phyloP scores from a whole-genome alignment of 306 rosid species.

The Trifolium pratense region DNA sequence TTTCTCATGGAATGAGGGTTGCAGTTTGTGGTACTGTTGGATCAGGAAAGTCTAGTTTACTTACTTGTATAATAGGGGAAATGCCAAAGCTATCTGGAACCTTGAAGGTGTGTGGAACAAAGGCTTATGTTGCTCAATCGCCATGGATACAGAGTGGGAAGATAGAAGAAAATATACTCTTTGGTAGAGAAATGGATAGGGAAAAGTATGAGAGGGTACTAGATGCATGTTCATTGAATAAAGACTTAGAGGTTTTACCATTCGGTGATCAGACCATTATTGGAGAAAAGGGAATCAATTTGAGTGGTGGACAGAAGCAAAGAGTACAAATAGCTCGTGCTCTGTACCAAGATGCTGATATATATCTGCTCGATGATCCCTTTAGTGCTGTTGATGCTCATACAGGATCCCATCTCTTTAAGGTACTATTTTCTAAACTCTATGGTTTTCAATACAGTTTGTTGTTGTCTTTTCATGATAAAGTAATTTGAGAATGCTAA shows the following conservation, averaged over 20 bases:
- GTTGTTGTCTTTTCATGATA: not conserved
- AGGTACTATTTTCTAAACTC: conserved; percentile 48
- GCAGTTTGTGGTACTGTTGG: conserved; percentile 94
- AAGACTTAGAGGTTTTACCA: conserved; percentile 74
- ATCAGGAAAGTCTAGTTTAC: conserved; percentile 89
- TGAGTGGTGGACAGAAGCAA: conserved; percentile 93
- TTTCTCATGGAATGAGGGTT: conserved; percentile 69
- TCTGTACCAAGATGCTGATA: conserved; percentile 79
- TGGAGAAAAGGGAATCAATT: conserved; percentile 87
- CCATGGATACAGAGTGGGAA: conserved; percentile 95
- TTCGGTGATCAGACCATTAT: conserved; percentile 84
- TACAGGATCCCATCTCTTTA: conserved; percentile 88
- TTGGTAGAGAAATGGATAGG: conserved; percentile 76
- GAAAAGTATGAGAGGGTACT: conserved; percentile 72
- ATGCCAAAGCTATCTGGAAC: conserved; percentile 75
- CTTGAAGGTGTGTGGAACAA: conserved; percentile 71
- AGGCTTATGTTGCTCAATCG: conserved; percentile 88
- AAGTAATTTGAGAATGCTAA: not conserved
- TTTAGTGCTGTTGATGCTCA: conserved; percentile 95
- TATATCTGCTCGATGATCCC: conserved; percentile 89
- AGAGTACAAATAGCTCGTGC: conserved; percentile 88
- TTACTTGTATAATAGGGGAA: conserved; percentile 82
- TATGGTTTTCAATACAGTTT: not conserved
- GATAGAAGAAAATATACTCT: conserved; percentile 76
- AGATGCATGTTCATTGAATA: conserved; percentile 74